These are phyloP conservation scores for Chrysanthemum seticuspe DNA, from an alignment of 129 eudicot species.

Conservation along the genomic window DNA sequence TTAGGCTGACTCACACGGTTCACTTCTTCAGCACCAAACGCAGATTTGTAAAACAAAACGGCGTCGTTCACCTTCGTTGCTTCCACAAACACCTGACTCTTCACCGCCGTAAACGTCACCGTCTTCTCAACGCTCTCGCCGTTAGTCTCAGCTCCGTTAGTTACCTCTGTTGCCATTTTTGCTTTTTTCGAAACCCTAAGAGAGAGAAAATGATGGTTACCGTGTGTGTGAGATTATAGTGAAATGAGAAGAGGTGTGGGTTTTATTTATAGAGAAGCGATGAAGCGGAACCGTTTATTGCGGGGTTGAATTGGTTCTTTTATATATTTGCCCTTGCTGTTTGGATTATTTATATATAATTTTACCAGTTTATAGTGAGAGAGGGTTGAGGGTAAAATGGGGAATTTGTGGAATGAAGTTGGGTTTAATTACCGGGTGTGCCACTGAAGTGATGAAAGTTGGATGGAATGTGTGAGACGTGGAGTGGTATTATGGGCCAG, in stretches of 20 bases:
- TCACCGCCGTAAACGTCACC: slow-evolving; percentile 57
- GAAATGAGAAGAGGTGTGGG: slow-evolving; percentile 16
- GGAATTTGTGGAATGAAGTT: background rate
- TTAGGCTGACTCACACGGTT: slow-evolving; percentile 58
- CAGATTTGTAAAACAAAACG: slow-evolving; percentile 74
- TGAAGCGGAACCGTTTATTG: slow-evolving; percentile 56
- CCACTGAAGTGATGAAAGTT: slow-evolving; percentile 19
- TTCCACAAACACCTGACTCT: slow-evolving; percentile 64
- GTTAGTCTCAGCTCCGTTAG: slow-evolving; percentile 32
- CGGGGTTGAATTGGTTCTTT: slow-evolving; percentile 24
- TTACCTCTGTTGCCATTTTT: slow-evolving; percentile 35
- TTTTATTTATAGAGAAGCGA: slow-evolving; percentile 46
- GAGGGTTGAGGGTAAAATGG: slow-evolving; percentile 18
- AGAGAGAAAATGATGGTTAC: slow-evolving; percentile 37
- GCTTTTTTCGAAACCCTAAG: slow-evolving; percentile 31
- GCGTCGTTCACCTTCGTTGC: slow-evolving; percentile 70
- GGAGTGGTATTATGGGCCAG: slow-evolving; percentile 9
- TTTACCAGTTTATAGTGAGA: background rate
- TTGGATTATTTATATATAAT: slow-evolving; percentile 6
- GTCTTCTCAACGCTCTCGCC: slow-evolving; percentile 30
- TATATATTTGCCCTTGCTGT: background rate
- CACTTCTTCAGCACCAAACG: slow-evolving; percentile 87
- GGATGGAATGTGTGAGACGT: slow-evolving; percentile 37
- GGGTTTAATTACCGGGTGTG: slow-evolving; percentile 18
- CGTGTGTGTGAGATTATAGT: slow-evolving; percentile 18